Percentiles rank a stretch among this genome's conserved stretches.
Evolutionary conservation across 768 basidiomycete species (phyloP).

Genomic region (Goffeauzyma gilvescens): DNA sequence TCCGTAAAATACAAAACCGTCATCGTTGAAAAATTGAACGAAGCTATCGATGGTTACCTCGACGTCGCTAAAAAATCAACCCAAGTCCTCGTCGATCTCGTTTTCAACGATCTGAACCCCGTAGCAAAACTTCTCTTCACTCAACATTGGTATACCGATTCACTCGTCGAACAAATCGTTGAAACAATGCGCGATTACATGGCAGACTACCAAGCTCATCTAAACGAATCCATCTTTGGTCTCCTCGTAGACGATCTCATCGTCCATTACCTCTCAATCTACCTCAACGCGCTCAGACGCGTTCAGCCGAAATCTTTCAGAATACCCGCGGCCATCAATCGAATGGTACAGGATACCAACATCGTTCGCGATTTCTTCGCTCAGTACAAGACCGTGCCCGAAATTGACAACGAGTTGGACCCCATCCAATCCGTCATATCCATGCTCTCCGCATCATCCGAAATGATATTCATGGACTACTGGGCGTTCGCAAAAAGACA

Average conservation of each 20-base stretch:
- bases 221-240: conserved; percentile 78
- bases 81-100: conserved; percentile 76
- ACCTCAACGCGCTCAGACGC: conserved; percentile 69
- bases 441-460: conserved; percentile 67
- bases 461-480: conserved; percentile 77
- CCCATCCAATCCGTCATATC: conserved; percentile 65
- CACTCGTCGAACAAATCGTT: conserved; percentile 65
- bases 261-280: conserved; percentile 71
- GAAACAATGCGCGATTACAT: conserved; percentile 95
- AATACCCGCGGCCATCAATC: conserved; percentile 66
- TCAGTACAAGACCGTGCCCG: conserved; percentile 49
- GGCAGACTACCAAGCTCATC: conserved; percentile 75
- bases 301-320: conserved; percentile 50
- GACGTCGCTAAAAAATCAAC: conserved; percentile 97
- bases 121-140: conserved; percentile 69
- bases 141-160: conserved; percentile 63
- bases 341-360: conserved; percentile 62
- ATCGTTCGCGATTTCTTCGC: conserved; percentile 64
- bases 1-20: conserved; percentile 70
- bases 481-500: conserved; percentile 82
- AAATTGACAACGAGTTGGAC: conserved; percentile 65
- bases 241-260: conserved; percentile 80
- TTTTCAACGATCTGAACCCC: conserved; percentile 83
- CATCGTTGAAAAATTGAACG: conserved; percentile 73
- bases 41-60: conserved; percentile 92